Evolutionary conservation across 2,329 filamentous ascomycete species (phyloP).

Genomic region (Xylariaceae sp.): DNA sequence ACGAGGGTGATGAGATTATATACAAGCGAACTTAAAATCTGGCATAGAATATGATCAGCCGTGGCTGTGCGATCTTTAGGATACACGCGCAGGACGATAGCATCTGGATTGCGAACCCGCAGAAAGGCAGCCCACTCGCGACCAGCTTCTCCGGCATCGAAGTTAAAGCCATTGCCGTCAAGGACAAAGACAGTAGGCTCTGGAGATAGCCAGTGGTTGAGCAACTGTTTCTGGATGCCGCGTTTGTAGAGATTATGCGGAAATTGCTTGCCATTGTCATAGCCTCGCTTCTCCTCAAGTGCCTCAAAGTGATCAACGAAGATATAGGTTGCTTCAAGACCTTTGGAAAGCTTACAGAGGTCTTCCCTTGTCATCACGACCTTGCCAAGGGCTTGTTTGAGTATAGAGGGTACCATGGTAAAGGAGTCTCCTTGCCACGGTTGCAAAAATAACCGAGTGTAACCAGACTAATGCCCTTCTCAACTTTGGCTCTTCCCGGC

Average conservation of each 20-base stretch:
- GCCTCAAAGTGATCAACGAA: slow-evolving; percentile 23
- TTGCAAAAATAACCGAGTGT: no score
- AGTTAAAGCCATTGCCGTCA: slow-evolving; percentile 1
- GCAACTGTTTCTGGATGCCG: slow-evolving; percentile 15
- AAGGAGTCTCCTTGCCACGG: no score
- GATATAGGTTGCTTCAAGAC: not conserved
- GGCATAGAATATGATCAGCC: slow-evolving; percentile 14
- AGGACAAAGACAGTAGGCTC: slow-evolving; percentile 21
- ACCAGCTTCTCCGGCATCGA: slow-evolving; percentile 18
- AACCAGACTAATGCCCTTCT: not conserved
- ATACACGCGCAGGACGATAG: slow-evolving; percentile 28
- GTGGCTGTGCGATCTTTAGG: slow-evolving; percentile 14
- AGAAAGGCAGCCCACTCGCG: slow-evolving; percentile 30
- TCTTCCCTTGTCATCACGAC: slow-evolving; percentile 11
- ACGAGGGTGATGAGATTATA: slow-evolving; percentile 21
- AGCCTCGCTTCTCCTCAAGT: slow-evolving; percentile 24
- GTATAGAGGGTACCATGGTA: not conserved
- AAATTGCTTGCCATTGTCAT: slow-evolving; percentile 24
- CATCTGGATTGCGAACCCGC: slow-evolving; percentile 16
- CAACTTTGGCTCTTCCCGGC: no score
- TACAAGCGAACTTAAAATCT: slow-evolving; percentile 28
- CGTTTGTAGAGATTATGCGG: slow-evolving; percentile 21
- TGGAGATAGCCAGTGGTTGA: slow-evolving; percentile 16
- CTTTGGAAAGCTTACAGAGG: not conserved
- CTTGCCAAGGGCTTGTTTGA: slow-evolving; percentile 3